Conservation (phyloP, 2,329 filamentous ascomycete genomes). For the Clarireedia monteithiana region DNA sequence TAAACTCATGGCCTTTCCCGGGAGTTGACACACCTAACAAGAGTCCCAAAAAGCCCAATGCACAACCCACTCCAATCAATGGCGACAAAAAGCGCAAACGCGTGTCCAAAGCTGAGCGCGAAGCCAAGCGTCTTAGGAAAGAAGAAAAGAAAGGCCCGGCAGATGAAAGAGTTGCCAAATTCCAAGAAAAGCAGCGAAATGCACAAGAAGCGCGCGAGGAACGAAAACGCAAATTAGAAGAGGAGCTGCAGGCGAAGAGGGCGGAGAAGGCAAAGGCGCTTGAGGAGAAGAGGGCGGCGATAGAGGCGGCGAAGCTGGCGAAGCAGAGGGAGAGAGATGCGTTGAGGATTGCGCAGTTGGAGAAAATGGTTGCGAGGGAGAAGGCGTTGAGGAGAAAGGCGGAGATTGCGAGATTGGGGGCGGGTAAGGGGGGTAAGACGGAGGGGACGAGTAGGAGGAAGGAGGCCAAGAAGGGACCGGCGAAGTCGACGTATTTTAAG, state of each 20-base stretch:
- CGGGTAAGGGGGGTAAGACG: not conserved
- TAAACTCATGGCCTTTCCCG: not conserved
- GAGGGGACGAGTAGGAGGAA: not conserved
- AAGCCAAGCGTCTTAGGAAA: conserved; percentile 1
- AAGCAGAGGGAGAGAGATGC: not conserved
- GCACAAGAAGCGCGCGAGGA: not conserved
- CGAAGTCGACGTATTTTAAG: conserved; percentile 3
- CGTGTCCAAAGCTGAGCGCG: conserved; percentile 1
- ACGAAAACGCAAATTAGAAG: not conserved
- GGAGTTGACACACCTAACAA: not conserved
- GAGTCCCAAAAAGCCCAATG: not conserved
- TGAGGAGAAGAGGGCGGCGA: not conserved
- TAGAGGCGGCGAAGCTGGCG: not conserved
- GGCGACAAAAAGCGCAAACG: conserved; percentile 4
- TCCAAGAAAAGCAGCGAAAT: not conserved
- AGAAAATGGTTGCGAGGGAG: conserved; percentile 1
- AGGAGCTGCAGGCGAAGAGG: not conserved
- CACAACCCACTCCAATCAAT: not conserved
- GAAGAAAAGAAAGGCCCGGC: conserved; percentile 1
- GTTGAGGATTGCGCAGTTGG: not conserved
- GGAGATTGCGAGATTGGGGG: not conserved
- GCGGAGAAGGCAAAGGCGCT: not conserved
- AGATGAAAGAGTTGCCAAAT: not conserved
- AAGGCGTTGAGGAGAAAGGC: not conserved
- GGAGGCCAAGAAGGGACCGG: not conserved